A percentile compares a stretch with the other conserved stretches of the same genome.
Conservation (phyloP, 257 asterid species). For the Nicotiana otophora region DNA sequence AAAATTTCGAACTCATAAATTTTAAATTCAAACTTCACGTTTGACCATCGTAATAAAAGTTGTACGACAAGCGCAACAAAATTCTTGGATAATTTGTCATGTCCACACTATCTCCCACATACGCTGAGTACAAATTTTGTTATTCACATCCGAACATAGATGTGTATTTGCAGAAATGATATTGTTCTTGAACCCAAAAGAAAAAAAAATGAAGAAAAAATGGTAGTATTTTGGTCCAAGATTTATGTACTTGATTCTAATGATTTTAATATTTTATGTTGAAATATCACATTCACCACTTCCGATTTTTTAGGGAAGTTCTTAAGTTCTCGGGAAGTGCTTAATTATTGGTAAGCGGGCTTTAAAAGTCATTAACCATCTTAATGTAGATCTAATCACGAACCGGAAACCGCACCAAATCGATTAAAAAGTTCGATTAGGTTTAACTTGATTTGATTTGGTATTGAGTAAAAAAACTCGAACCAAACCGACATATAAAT, state of each 20-base stretch:
- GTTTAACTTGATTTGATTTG: too few relatives aligned
- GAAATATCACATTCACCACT: neutral
- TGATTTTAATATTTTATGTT: neutral
- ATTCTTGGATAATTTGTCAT: neutral
- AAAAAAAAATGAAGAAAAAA: neutral
- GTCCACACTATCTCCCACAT: neutral
- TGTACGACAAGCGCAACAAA: neutral
- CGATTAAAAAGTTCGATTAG: too few relatives aligned
- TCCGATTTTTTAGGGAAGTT: neutral
- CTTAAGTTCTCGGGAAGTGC: neutral
- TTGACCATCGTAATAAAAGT: too few relatives aligned
- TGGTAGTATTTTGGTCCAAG: neutral
- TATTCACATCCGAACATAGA: neutral
- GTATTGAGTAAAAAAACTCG: too few relatives aligned
- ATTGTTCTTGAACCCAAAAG: neutral
- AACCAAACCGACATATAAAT: too few relatives aligned
- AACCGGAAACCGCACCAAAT: too few relatives aligned
- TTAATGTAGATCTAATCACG: too few relatives aligned
- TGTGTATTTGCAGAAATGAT: neutral
- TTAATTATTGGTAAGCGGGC: neutral
- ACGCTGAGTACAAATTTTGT: neutral
- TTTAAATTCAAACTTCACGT: rapidly evolving
- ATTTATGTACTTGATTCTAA: neutral
- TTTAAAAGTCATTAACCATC: neutral
- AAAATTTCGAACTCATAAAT: neutral